Base-by-base conservation (phyloP, 495 filamentous ascomycete species). In the Penicillium taxi region DNA sequence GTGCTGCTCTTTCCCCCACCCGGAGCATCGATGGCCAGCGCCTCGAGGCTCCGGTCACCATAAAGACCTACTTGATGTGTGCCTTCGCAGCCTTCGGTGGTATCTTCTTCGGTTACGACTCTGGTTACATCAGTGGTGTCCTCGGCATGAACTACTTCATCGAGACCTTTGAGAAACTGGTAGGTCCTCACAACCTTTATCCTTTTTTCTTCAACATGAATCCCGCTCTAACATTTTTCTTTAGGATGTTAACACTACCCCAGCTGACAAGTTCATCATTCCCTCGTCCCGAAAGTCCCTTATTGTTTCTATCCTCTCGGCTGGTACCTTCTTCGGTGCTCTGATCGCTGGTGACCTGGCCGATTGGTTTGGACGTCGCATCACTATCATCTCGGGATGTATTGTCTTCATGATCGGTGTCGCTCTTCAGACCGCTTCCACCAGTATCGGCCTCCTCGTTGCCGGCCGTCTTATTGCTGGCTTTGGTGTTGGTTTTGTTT, bases 321-420 rank as follows among this genome's bases (percentile, higher is more conserved):
- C 69, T 47, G 82, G 82, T 49, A 86, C 82, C 39, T 85, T 86
- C 72, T 80, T 84, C 44, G 82, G 82, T 45, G 79, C 82, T 39
- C 53, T 86, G 37, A 69, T 82, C 31, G 80, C 77, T 18, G 81
- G 79, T 62, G 75, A 81, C 44, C 41, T 84, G 23, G 80, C 81
- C 37, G 82, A 86, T 47, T 70, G 61, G 58, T 67, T 78, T 29
- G 82, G 82, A 45, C 78, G 82, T 54, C 76, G 78, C 23, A 72
- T 64, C 27, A 84, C 80, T 20, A 72, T 86, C 56, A 79, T 86
- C 41, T 19, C 57, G 9, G 80, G 81, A 26, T 84, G 81, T 47
- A 13, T 50, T 3, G 60, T 85, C 52, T 86, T 82, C 68, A 65
- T 71, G 13, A 30, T 80, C 32, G 82, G 82, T 59, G 70, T 76